Base-by-base conservation (phyloP, 768 basidiomycete genomes). In the Trametes elegans region DNA sequence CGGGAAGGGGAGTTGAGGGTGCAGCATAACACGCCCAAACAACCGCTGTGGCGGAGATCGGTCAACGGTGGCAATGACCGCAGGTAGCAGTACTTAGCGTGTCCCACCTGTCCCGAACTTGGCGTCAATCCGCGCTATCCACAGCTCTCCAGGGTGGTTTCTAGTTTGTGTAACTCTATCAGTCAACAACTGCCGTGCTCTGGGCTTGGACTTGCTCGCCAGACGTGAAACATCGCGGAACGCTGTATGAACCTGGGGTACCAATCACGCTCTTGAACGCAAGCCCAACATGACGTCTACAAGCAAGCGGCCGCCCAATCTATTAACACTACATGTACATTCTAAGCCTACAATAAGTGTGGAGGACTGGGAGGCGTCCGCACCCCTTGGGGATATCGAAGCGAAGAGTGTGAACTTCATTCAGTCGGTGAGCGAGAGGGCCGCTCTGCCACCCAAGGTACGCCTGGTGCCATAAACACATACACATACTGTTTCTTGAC, bases 311-410 rank as follows among this genome's bases (percentile, higher is more conserved):
- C 52, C 57, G 3, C 35, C 41, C 8, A 45, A 53, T 21, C 27
- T 53, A 9, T 56, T 64, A 41, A 53, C 70, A 44, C 44, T 64
- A 23, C 59, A 67, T 27, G 57, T 68, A 27, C 72, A 68, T n/a
- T 58, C 72, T 8, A 83, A 76, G 63, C 66, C 73, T 1, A 73
- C 73, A 1, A 74, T 91, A 31, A 85, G 76, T 36, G 75, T 96
- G 3, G 94, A 97, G 67, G 92, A 96, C 73, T 98, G 95, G 95
- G 94, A 97, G 62, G 70, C 82, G 0, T 87, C 82, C 61, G 83
- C 93, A 0, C 90, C 91, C 2, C 70, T 98, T 27, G 78, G 75
- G 27, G 88, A 95, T 40, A 64, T 79, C 10, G 86, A 90, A 64
- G 73, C 79, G 16, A 78, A 78, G 50, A 93, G 88, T 59, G 77